phyloP scores from a whole-genome alignment of 345 rosid species.

The Syzygium aromaticum region DNA sequence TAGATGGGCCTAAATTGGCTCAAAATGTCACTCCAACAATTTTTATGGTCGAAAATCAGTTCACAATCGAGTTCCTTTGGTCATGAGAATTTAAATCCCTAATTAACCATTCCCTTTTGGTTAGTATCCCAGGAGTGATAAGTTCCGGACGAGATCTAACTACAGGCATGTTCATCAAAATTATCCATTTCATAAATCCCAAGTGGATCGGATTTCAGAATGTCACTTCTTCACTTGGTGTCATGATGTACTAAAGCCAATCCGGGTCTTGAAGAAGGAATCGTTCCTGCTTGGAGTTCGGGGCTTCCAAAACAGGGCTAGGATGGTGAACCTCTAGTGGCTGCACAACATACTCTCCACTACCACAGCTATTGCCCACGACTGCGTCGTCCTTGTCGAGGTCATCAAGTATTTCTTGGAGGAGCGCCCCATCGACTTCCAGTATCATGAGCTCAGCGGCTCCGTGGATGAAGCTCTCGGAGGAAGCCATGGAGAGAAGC shows the following conservation, averaged over 20 bases:
- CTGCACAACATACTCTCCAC: background rate
- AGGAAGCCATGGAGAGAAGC: background rate
- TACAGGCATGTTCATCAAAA: too few relatives aligned
- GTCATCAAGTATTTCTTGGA: slow-evolving; percentile 9
- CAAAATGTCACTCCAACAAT: too few relatives aligned
- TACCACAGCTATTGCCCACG: background rate
- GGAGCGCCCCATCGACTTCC: slow-evolving; percentile 5
- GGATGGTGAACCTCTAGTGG: background rate
- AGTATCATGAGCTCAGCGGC: background rate
- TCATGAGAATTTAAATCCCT: too few relatives aligned
- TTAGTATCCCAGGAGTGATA: too few relatives aligned
- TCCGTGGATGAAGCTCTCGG: background rate
- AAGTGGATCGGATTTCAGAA: too few relatives aligned
- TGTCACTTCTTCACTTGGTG: background rate
- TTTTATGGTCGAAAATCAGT: too few relatives aligned
- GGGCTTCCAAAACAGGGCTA: background rate
- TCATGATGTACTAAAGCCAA: slow-evolving; percentile 3
- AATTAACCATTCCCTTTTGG: too few relatives aligned
- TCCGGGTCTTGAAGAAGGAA: background rate
- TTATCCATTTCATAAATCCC: too few relatives aligned
- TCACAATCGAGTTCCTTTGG: too few relatives aligned
- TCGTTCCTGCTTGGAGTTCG: background rate
- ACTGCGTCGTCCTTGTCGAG: background rate
- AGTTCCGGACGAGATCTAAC: too few relatives aligned
- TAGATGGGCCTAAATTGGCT: too few relatives aligned